Evolutionary conservation across 2,329 filamentous ascomycete genomes (phyloP).

Genomic region (Lithohypha guttulata): DNA sequence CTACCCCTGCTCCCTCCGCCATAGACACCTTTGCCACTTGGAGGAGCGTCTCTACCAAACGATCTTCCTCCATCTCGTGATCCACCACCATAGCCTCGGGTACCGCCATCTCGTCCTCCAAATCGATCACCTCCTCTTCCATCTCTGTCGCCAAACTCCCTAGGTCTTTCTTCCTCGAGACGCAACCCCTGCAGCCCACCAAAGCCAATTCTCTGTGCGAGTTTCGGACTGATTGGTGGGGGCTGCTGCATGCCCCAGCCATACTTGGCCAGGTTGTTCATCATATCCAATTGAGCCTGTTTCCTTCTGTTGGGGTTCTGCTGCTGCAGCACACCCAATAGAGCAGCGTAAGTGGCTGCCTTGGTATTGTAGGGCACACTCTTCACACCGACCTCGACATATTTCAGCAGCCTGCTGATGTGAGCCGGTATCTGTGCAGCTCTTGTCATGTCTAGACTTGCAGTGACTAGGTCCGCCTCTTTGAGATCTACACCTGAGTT

Average conservation of each 20-base stretch:
- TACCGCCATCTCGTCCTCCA: not conserved
- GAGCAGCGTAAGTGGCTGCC: conserved; percentile 24
- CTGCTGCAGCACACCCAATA: conserved; percentile 21
- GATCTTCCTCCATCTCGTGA: conserved; percentile 10
- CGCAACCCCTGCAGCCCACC: conserved; percentile 22
- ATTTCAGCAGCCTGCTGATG: conserved; percentile 20
- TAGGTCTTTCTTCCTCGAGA: conserved; percentile 6
- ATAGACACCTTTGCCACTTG: not conserved
- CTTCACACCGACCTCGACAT: conserved; percentile 35
- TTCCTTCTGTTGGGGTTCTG: conserved; percentile 23
- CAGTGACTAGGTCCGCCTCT: conserved; percentile 32
- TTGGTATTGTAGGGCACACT: conserved; percentile 23
- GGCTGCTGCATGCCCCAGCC: conserved; percentile 38
- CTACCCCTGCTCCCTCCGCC: conserved; percentile 9
- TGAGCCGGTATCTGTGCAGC: conserved; percentile 23
- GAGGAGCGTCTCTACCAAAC: conserved; percentile 2
- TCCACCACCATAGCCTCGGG: conserved; percentile 5
- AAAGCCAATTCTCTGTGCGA: conserved; percentile 26
- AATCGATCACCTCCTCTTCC: not conserved
- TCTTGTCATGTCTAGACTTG: conserved; percentile 28
- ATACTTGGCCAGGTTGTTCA: conserved; percentile 36
- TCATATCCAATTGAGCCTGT: conserved; percentile 30
- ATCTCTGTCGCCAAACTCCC: not conserved
- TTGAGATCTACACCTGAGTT: conserved; percentile 44
- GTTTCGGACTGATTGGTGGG: conserved; percentile 24